Base-by-base conservation (phyloP, 2,329 filamentous ascomycete species). In the Sphaerulina vaccinii region DNA sequence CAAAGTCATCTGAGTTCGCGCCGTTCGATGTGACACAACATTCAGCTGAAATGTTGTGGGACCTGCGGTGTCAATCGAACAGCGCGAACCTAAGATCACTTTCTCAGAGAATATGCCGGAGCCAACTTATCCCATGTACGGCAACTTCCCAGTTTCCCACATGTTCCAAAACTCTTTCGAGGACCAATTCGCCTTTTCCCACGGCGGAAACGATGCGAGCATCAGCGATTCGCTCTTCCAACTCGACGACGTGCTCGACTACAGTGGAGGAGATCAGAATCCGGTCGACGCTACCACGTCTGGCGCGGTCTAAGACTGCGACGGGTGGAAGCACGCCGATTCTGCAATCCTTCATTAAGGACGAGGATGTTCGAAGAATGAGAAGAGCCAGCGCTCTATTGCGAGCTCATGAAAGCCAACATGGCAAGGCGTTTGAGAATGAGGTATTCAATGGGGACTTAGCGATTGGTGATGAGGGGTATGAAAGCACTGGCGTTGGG, bases 21-120 rank as follows among this genome's bases (percentile, higher is more conserved):
- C 81, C 86, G 76, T 81, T 88, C 84, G 89, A 95, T 82, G 77
- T 83, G 93, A 93, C 91, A 96, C 93, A 96, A 96, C 91, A 95
- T 96, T 91, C 93, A 97, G 93, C 93, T 81, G 93, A 82, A 91
- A 86, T 96, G 92, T 96, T 97, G 93, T 97, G 87, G 75, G 93
- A 96, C 93, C 93, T 95, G 93, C 93, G 87, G 93, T 99, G 93
- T 97, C 93, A 84, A 86, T 92, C 88, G 87, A 66, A 62, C 65
- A 57, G 47, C 56, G 51, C 51, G 61, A 62, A 49, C 61, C 62
- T 56, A 60, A 63, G 43, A 52, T 55, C 49, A 56, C 56, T 51
- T 56, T 55, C n/a, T 13, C 27, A 13, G 27, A 13, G 51, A 49
- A 41, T 23, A 44, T 44, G 44, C 47, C 64, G 61, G 63, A 57